Conservation (phyloP, 306 rosid species). For the Alnus glutinosa region DNA sequence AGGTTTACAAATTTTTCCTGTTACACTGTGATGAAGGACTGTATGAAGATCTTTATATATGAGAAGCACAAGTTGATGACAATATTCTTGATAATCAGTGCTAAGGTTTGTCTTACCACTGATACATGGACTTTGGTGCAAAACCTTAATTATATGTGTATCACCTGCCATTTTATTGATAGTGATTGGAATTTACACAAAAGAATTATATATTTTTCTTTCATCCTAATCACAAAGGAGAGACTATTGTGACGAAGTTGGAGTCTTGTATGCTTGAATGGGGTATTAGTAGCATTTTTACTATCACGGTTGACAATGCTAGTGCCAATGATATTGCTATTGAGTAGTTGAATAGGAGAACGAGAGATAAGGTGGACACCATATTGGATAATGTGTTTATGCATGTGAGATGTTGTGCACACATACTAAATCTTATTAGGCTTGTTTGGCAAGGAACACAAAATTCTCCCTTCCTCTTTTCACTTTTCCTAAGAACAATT, state of each 20-base stretch:
- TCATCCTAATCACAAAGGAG: not conserved
- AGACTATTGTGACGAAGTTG: not conserved
- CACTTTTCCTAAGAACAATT: no score
- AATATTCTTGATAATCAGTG: no score
- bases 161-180: not conserved
- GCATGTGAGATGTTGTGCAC: not conserved
- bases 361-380: not conserved
- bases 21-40: no score
- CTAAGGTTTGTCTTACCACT: not conserved
- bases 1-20: no score
- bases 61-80: no score
- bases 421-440: not conserved
- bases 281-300: not conserved
- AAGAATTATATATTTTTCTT: not conserved
- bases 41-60: no score
- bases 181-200: not conserved
- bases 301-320: conserved; percentile 3
- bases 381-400: not conserved
- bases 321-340: not conserved
- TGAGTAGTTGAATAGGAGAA: not conserved
- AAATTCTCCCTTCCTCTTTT: no score
- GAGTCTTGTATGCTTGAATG: conserved; percentile 19
- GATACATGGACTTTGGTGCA: not conserved
- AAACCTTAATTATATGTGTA: not conserved
- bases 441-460: no score